These are phyloP conservation scores for Cryoendolithus antarcticus DNA, from an alignment of 2,329 filamentous ascomycete species.

Conservation along the genomic window DNA sequence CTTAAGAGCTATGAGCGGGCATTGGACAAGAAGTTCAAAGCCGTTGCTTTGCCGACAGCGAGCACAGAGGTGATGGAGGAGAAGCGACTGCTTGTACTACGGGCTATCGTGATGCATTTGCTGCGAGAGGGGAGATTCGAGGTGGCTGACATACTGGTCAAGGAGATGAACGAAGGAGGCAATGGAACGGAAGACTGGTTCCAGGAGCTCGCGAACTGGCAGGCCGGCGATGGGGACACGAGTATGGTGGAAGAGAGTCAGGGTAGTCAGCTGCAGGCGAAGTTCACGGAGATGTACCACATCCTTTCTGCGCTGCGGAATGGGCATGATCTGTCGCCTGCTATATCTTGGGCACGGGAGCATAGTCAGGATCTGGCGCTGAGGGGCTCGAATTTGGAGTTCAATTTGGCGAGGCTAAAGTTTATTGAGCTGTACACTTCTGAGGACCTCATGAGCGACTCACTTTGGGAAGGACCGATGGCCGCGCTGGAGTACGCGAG, in stretches of 20 bases:
- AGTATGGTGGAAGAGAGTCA: conserved; percentile 5
- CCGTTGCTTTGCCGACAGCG: conserved; percentile 57
- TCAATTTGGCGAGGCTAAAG: conserved; percentile 81
- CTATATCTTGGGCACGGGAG: conserved; percentile 72
- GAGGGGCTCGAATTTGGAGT: conserved; percentile 84
- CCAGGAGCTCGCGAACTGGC: conserved; percentile 6
- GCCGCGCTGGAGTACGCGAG: conserved; percentile 67
- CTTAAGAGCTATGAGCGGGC: conserved; percentile 77
- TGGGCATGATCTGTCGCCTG: conserved; percentile 60
- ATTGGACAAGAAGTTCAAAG: conserved; percentile 66
- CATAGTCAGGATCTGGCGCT: conserved; percentile 62
- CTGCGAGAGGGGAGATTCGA: conserved; percentile 87
- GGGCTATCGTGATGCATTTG: conserved; percentile 92
- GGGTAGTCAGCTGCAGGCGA: conserved; percentile 46
- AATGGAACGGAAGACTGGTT: conserved; percentile 4
- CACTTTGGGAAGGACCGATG: conserved; percentile 40
- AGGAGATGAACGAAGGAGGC: conserved; percentile 43
- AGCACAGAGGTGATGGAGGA: conserved; percentile 70
- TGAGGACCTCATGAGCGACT: conserved; percentile 27
- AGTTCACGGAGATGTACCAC: conserved; percentile 82
- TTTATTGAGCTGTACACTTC: conserved; percentile 81
- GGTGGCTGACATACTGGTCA: conserved; percentile 74
- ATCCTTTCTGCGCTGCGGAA: conserved; percentile 69
- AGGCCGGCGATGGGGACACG: conserved; percentile 4
- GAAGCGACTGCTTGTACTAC: conserved; percentile 68